Conservation (phyloP, 139 green algal species). For the Spirogloea muscicola region DNA sequence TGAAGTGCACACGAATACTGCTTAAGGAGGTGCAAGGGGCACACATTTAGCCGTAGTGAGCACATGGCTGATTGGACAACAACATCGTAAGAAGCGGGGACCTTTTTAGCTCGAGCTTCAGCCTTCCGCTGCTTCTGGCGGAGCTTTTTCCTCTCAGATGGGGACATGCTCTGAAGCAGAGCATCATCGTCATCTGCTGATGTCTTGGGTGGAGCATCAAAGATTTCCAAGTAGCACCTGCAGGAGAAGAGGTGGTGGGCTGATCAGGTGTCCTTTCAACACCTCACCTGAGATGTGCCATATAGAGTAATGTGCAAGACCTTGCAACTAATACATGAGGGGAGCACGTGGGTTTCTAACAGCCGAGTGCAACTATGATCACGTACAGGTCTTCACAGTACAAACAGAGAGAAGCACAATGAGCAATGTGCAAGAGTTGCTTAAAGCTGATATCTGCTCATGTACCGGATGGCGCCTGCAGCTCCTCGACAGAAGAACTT, state of each 20-base stretch:
- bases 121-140: conserved; percentile 49
- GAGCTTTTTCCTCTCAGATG: conserved; percentile 43
- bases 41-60: background rate
- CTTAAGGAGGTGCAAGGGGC: background rate
- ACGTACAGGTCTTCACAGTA: background rate
- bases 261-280: no score
- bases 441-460: no score
- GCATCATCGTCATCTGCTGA: conserved; percentile 38
- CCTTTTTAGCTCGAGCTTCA: conserved; percentile 44
- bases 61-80: background rate
- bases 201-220: conserved; percentile 28
- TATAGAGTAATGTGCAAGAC: no score
- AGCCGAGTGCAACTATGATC: background rate
- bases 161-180: conserved; percentile 13
- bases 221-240: conserved; percentile 43
- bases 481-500: conserved; percentile 69
- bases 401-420: background rate
- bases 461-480: conserved; percentile 59
- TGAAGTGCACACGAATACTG: conserved; percentile 5
- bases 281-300: no score
- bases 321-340: no score
- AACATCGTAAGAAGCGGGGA: conserved; percentile 14
- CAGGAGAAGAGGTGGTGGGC: no score
- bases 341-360: no score
- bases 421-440: background rate